These are phyloP conservation scores for Forsythia viridissima DNA, from an alignment of 257 asterid genomes.

Conservation along the genomic window DNA sequence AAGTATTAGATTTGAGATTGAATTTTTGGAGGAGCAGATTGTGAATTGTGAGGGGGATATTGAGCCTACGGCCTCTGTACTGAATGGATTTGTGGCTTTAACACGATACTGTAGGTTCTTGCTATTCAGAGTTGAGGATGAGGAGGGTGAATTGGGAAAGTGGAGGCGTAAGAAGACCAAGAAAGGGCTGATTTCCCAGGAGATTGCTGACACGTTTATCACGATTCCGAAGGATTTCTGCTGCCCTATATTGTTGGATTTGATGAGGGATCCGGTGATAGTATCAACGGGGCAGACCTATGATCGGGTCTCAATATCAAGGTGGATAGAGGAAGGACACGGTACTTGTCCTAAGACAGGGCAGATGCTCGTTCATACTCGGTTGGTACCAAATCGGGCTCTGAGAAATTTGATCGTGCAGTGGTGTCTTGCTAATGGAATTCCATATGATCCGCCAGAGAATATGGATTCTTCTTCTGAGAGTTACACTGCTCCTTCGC, in stretches of 20 bases:
- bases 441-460: conserved; percentile 66
- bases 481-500: conserved; percentile 32
- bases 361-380: conserved; percentile 66
- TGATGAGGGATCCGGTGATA: conserved; percentile 88
- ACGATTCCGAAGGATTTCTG: conserved; percentile 79
- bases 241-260: conserved; percentile 79
- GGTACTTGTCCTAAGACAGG: conserved; percentile 82
- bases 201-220: conserved; percentile 70
- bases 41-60: conserved; percentile 76
- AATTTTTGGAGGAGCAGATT: conserved; percentile 90
- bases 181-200: conserved; percentile 55
- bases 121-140: conserved; percentile 79
- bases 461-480: conserved; percentile 49
- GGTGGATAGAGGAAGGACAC: conserved; percentile 95
- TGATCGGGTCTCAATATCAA: conserved; percentile 67
- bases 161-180: conserved; percentile 48
- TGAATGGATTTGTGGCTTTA: conserved; percentile 75
- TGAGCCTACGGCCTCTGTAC: conserved; percentile 70
- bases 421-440: conserved; percentile 77
- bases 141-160: conserved; percentile 58
- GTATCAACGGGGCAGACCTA: conserved; percentile 92
- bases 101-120: conserved; percentile 72
- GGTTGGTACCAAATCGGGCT: conserved; percentile 69
- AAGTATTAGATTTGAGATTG: conserved; percentile 72
- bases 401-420: conserved; percentile 71